Base-by-base conservation (phyloP, 805 yeast species). In the Kodamaea hsintzibuensis region DNA sequence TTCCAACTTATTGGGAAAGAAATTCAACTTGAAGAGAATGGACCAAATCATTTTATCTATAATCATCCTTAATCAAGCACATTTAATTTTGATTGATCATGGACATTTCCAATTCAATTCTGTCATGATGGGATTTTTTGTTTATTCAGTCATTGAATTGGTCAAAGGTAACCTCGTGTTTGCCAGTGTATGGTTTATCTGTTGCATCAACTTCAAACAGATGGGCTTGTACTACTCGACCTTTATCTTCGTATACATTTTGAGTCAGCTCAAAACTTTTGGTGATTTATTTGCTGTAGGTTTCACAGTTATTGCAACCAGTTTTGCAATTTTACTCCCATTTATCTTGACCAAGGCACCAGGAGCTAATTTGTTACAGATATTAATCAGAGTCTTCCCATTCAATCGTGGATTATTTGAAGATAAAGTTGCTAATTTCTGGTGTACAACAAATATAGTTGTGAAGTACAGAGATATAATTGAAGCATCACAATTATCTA, bases 71-170 rank as follows among this genome's bases (percentile, higher is more conserved):
- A 83, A 86, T 66, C 96, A 90, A 68, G 98, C 99, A 0, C 79
- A 89, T 2, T 75, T 93, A 55, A 79, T 89, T 44, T 77, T 95
- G 54, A 85, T 95, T 47, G 99, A 95, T 67, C 98, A 95, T 70
- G 99, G 99, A 6, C 99, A 95, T 71, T 95, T 95, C 73, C 99
- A 96, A 72, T 93, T 84, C 71, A 96, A 95, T 63, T 82, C 91
- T 0, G 96, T 95, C 22, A 93, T 95, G 98, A 80, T 95, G 37
- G 99, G 99, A 0, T 74, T 93, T 14, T 79, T 93, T 4, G 75
- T 91, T 25, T 73, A 84, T 51, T 79, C 96, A 0, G 72, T 95
- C 43, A 82, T 81, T 51, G 85, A 84, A 56, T 74, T 93, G 38
- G 65, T 87, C 33, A 80, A 83, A 54, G 89, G 84, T 30, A 83